Percentiles rank a stretch among this genome's conserved stretches.
phyloP scores from a whole-genome alignment of 2,329 filamentous ascomycete genomes.

The Clonostachys rosea region DNA sequence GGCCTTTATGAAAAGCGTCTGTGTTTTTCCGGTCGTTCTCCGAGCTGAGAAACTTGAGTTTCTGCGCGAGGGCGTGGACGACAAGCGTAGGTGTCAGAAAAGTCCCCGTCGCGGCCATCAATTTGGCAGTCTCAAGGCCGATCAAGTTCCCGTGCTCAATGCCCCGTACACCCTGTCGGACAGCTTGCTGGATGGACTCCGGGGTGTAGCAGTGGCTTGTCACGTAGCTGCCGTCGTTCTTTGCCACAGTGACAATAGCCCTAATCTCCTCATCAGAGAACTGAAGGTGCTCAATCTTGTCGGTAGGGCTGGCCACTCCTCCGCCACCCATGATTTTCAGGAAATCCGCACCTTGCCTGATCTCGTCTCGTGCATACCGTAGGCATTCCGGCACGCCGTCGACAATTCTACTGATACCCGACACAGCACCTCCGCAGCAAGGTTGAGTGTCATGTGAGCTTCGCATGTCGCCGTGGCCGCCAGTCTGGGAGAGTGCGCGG shows the following conservation, averaged over 20 bases:
- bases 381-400: conserved; percentile 53
- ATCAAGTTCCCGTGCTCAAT: conserved; percentile 44
- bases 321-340: conserved; percentile 59
- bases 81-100: conserved; percentile 51
- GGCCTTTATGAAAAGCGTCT: conserved; percentile 38
- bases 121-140: conserved; percentile 33
- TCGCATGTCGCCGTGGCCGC: conserved; percentile 47
- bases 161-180: conserved; percentile 48
- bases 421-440: conserved; percentile 34
- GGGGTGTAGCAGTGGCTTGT: conserved; percentile 56
- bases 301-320: conserved; percentile 51
- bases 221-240: conserved; percentile 43
- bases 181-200: conserved; percentile 45
- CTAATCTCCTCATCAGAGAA: conserved; percentile 52
- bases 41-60: conserved; percentile 36
- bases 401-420: conserved; percentile 33
- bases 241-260: conserved; percentile 46
- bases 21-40: conserved; percentile 43
- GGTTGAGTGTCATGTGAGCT: conserved; percentile 21
- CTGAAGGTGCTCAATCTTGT: conserved; percentile 46
- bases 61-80: conserved; percentile 43
- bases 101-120: conserved; percentile 42
- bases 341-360: conserved; percentile 53
- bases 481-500: conserved; percentile 49
- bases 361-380: conserved; percentile 44